Evolutionary conservation across 768 basidiomycete species (phyloP), one percentile per base, ranked within the genome.

Genomic region (Lentinula sp.): DNA sequence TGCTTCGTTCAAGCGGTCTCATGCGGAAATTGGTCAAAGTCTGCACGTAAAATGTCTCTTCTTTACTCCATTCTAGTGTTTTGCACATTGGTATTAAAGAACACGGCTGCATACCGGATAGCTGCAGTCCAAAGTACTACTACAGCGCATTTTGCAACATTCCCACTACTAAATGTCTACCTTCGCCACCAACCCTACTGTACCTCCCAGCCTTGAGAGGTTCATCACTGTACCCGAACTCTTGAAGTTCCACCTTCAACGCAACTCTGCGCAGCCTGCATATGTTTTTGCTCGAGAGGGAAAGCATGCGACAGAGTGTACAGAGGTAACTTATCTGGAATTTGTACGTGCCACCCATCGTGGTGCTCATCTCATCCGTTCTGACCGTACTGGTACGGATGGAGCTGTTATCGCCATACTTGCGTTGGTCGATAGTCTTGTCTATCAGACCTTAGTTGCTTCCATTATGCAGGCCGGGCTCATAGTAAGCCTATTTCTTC

Each of bases 171-270:
- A 45, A 34, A 53, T 53, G 51, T 53, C 51, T 53, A 9, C 32
- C n/a, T 13, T 31, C 23, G n/a, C n/a, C 51, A 70, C 1, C 59
- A 45, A 18, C 43, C 0, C 43, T 45, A 45, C n/a, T 7, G 43
- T 45, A 45, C 11, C 51, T 53, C 51, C 51, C 51, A 28, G 28
- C 18, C 32, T 31, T 7, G 51, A 53, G n/a, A 53, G 16, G 35
- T 53, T 53, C 32, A 53, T 76, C 4, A 70, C 69, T 28, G 57
- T 75, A 15, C 71, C 68, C 11, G 74, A 75, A 62, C 63, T 66
- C 43, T 46, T 74, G 13, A 73, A 71, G 63, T 76, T 73, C 63
- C 69, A 78, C 58, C 69, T 65, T 15, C 59, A 68, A 43, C 66
- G 73, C 53, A 77, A 78, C 56, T 68, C 78, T 0, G 57, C 65